A percentile compares a stretch with the other conserved stretches of the same genome.
phyloP scores from a whole-genome alignment of 2,329 filamentous ascomycete species.

The Epichloe amarillans region DNA sequence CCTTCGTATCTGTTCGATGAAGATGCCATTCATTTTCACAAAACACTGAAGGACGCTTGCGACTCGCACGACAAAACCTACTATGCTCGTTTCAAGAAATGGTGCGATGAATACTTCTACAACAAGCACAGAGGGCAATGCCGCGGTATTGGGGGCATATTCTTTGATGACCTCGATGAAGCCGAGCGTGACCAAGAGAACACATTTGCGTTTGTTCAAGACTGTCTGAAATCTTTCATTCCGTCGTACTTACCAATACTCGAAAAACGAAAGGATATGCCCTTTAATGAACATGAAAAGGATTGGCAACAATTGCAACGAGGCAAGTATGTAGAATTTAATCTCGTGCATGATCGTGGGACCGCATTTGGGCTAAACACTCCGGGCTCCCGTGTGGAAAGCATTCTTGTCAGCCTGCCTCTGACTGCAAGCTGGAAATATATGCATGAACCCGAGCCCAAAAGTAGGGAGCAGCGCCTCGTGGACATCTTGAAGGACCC shows the following conservation, averaged over 20 bases:
- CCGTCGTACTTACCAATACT: slow-evolving; percentile 87
- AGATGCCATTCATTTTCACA: slow-evolving; percentile 93
- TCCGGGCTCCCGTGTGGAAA: slow-evolving; percentile 82
- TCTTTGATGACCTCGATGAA: slow-evolving; percentile 94
- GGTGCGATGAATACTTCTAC: slow-evolving; percentile 96
- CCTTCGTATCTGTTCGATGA: slow-evolving; percentile 93
- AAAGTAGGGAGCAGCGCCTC: slow-evolving; percentile 65
- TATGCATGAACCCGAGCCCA: slow-evolving; percentile 74
- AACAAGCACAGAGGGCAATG: slow-evolving; percentile 82
- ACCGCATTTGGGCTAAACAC: slow-evolving; percentile 91
- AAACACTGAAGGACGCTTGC: slow-evolving; percentile 81
- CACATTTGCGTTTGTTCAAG: slow-evolving; percentile 78
- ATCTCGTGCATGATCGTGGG: slow-evolving; percentile 89
- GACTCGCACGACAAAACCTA: slow-evolving; percentile 87
- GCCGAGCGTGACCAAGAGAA: slow-evolving; percentile 77
- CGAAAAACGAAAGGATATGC: slow-evolving; percentile 79
- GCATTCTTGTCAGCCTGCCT: slow-evolving; percentile 93
- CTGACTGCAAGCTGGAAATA: slow-evolving; percentile 90
- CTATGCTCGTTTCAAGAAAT: slow-evolving; percentile 90
- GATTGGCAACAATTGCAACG: slow-evolving; percentile 91
- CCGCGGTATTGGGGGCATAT: slow-evolving; percentile 87
- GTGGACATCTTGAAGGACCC: slow-evolving; percentile 57
- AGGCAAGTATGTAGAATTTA: slow-evolving; percentile 97
- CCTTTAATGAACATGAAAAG: slow-evolving; percentile 74
- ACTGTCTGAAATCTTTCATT: slow-evolving; percentile 74